Base-by-base conservation (phyloP, 1,139 yeast genomes). In the Pichiaceae sp. region DNA sequence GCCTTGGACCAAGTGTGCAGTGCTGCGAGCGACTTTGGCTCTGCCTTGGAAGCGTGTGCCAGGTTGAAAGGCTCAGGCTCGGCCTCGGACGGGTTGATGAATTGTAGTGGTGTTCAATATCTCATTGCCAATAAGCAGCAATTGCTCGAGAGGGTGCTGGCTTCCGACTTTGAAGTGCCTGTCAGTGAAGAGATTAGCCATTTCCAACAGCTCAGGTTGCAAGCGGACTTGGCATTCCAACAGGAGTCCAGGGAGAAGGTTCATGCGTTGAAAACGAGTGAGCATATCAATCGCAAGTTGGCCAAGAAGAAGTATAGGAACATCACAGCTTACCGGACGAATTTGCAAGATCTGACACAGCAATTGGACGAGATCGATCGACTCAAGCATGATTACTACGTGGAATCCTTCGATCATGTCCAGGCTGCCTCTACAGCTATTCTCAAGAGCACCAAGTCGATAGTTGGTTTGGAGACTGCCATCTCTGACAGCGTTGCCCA, bases 311-410 rank as follows among this genome's bases (percentile, higher is more conserved):
- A 72, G 52, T 69, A 73, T 4, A 62, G 83, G 46, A 79, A 83
- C 48, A 62, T 85, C 40, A 62, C 71, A 17, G 65, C 72, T 3
- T 86, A 85, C 57, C 72, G 84, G 47, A 68, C 68, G 38, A 80
- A 81, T 42, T 62, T 86, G 40, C 57, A 75, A 41, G 80, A 75
- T 44, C 62, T 86, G 47, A 84, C 94, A 5, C 63, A 68, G 17
- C 85, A 82, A 48, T 69, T 86, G 42, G 94, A 86, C 53, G 87
- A 81, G 35, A 77, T 86, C 43, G 94, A 85, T 53, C 60, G 73
- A 33, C 62, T 83, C 40, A 84, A 84, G 54, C 82, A 79, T 52
- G 86, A 79, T 39, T 83, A 82, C 54, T 82, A 81, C 54, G 67
- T 70, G 38, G 65, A 68, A 14, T 64, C 77, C n/a, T 72, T 66